Percentiles rank a stretch among this genome's conserved stretches.
phyloP scores from a whole-genome alignment of 2,329 filamentous ascomycete genomes.

The Pseudocercospora vitis region DNA sequence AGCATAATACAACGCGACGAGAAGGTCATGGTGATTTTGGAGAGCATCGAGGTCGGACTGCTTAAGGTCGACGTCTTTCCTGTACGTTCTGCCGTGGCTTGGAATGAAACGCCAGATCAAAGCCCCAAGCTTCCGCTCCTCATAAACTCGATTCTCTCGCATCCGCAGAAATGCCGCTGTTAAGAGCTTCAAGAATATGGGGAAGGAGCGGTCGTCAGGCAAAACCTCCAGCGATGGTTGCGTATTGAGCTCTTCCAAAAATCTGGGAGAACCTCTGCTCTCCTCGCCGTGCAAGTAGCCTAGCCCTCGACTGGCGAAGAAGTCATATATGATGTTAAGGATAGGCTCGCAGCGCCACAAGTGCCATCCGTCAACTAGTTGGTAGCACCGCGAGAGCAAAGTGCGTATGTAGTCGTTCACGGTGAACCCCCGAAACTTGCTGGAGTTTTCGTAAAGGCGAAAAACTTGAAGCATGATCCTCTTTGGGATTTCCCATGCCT shows the following conservation, averaged over 20 bases:
- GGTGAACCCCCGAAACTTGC: slow-evolving; percentile 42
- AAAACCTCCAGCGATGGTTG: slow-evolving; percentile 47
- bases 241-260: slow-evolving; percentile 53
- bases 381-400: slow-evolving; percentile 54
- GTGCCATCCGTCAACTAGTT: slow-evolving; percentile 56
- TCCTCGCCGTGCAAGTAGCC: slow-evolving; percentile 55
- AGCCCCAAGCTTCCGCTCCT: slow-evolving; percentile 56
- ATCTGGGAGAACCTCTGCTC: slow-evolving; percentile 52
- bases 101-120: slow-evolving; percentile 58
- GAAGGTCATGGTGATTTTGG: slow-evolving; percentile 62
- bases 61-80: slow-evolving; percentile 56
- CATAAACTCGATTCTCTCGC: slow-evolving; percentile 42
- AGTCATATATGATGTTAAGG: slow-evolving; percentile 58
- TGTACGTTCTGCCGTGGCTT: slow-evolving; percentile 61
- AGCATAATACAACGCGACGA: slow-evolving; percentile 60
- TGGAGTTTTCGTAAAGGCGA: slow-evolving; percentile 47
- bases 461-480: slow-evolving; percentile 50
- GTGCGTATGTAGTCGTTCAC: slow-evolving; percentile 57
- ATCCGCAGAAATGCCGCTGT: slow-evolving; percentile 52
- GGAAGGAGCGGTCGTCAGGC: slow-evolving; percentile 56
- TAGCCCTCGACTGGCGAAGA: slow-evolving; percentile 58
- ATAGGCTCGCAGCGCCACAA: slow-evolving; percentile 58
- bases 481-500: slow-evolving; percentile 54
- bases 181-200: slow-evolving; percentile 60
- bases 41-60: slow-evolving; percentile 58